Evolutionary conservation across 208 protist genomes (phyloP), one percentile per base, ranked within the genome.

Genomic region (Acanthamoeba sp.): DNA sequence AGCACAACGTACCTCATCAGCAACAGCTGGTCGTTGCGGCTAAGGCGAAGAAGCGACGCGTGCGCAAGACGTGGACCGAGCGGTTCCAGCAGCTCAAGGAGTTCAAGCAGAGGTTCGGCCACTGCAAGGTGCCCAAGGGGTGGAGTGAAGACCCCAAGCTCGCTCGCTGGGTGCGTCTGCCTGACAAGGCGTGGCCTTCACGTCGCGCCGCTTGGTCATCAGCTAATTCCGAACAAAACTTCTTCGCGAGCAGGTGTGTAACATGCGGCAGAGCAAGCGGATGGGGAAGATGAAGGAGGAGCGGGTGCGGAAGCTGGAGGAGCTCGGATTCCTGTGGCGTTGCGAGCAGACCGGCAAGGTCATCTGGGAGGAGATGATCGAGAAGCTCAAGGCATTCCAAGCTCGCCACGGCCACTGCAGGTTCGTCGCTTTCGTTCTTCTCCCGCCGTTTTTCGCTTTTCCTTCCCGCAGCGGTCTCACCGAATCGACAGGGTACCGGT

Each of bases 251-350:
- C 64, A 66, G 82, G 82, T 91, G 1, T 71, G 59, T 55, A 91
- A 64, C 32, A 71, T 71, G 59, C 48, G 84, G 84, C 84, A 91
- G 84, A 64, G 50, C 55, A 91, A 91, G 84, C 24, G 84, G 20
- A 91, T 91, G 84, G 84, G 84, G 6, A 91, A 91, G 84, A 73
- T 91, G 84, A 91, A 71, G 50, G 84, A 91, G 9, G 84, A 91
- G 34, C n/a, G 59, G 16, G 55, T 73, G 57, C 36, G 34, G 32
- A 71, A 91, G 59, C 55, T 91, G n/a, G 84, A 91, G 20, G 84
- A 64, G 34, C 59, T 91, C 12, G 84, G 59, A 50, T 91, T 91
- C 38, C 29, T 91, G 32, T 91, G 84, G 84, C 76, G 76, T 42
- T 85, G 76, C 76, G 76, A 85, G 76, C 76, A 85, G 76, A 85